Percentiles rank a stretch among this genome's conserved stretches.
Evolutionary conservation across 352 stramenopile species (phyloP).

Genomic region (Globisporangium nodosum): DNA sequence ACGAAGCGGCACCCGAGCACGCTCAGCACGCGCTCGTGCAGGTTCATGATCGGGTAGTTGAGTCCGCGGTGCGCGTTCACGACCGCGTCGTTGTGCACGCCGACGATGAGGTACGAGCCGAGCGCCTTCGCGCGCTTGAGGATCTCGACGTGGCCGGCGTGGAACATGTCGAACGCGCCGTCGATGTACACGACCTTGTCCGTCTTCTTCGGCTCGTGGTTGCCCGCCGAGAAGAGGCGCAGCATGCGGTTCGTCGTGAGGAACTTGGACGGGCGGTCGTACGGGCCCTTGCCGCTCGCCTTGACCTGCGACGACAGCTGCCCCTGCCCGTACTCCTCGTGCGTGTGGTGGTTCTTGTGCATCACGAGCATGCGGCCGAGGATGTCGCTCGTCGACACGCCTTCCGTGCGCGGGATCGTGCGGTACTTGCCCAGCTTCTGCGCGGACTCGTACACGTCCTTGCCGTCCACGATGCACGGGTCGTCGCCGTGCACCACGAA

Average conservation of each 20-base stretch:
- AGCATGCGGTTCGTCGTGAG: slow-evolving; percentile 95
- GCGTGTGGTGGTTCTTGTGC: slow-evolving; percentile 91
- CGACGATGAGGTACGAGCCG: slow-evolving; percentile 96
- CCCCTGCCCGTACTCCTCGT: slow-evolving; percentile 73
- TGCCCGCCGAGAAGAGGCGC: slow-evolving; percentile 87
- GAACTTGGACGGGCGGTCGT: slow-evolving; percentile 90
- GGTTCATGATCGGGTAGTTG: slow-evolving; percentile 97
- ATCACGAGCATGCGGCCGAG: slow-evolving; percentile 97
- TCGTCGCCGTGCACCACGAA: slow-evolving; percentile 99
- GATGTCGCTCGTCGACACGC: slow-evolving; percentile 98
- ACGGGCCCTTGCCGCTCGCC: slow-evolving; percentile 30
- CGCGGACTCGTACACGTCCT: slow-evolving; percentile 97
- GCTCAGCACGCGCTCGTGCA: slow-evolving; percentile 96
- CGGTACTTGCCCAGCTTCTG: slow-evolving; percentile 95
- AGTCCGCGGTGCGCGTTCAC: slow-evolving; percentile 87
- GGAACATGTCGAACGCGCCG: slow-evolving; percentile 99
- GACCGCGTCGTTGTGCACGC: slow-evolving; percentile 93
- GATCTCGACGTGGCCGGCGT: slow-evolving; percentile 96
- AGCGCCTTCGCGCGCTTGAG: slow-evolving; percentile 90
- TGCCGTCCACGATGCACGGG: slow-evolving; percentile 98
- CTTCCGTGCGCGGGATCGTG: slow-evolving; percentile 94
- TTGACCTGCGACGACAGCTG: slow-evolving; percentile 73
- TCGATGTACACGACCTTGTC: slow-evolving; percentile 98
- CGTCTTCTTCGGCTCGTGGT: slow-evolving; percentile 81
- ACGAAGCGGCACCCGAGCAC: slow-evolving; percentile 96